Percentiles rank a stretch among this genome's conserved stretches.
Conservation (phyloP, 305 asterid genomes). For the Solanum chacoense region DNA sequence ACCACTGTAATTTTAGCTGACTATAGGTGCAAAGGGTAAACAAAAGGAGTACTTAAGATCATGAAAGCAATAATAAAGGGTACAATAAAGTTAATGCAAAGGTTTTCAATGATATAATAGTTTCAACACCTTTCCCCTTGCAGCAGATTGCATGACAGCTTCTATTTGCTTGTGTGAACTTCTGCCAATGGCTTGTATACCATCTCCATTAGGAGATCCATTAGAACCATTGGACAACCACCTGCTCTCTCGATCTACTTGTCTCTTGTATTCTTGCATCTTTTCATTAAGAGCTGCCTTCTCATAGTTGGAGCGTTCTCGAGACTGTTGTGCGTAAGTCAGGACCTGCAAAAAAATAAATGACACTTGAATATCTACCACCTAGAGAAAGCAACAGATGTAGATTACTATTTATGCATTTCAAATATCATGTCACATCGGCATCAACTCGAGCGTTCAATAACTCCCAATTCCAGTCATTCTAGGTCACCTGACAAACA, state of each 20-base stretch:
- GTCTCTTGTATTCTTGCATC: constrained; percentile 96
- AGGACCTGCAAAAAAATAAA: constrained; percentile 49
- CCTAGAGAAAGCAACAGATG: not conserved
- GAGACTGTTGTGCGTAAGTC: constrained; percentile 92
- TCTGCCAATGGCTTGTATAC: constrained; percentile 90
- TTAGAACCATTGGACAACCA: constrained; percentile 77
- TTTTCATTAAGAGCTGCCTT: constrained; percentile 97
- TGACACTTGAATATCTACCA: not conserved
- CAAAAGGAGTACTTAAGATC: not conserved
- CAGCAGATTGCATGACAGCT: constrained; percentile 97
- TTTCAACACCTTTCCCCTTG: constrained; percentile 80
- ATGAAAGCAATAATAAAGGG: not conserved
- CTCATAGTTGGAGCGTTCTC: constrained; percentile 91
- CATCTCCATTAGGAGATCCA: constrained; percentile 97
- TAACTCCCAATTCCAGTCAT: not conserved
- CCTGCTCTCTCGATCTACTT: constrained; percentile 87
- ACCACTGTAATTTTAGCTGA: constrained; percentile 21
- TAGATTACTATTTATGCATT: not conserved
- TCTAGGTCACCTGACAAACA: not conserved
- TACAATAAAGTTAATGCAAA: constrained; percentile 1
- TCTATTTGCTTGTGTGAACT: constrained; percentile 99
- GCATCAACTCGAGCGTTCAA: not conserved
- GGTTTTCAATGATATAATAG: not conserved
- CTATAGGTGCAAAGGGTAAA: not conserved
- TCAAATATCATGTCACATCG: not conserved